Evolutionary conservation across 2,329 filamentous ascomycete genomes (phyloP), one percentile per base, ranked within the genome.

Genomic region (Alternaria sp.): DNA sequence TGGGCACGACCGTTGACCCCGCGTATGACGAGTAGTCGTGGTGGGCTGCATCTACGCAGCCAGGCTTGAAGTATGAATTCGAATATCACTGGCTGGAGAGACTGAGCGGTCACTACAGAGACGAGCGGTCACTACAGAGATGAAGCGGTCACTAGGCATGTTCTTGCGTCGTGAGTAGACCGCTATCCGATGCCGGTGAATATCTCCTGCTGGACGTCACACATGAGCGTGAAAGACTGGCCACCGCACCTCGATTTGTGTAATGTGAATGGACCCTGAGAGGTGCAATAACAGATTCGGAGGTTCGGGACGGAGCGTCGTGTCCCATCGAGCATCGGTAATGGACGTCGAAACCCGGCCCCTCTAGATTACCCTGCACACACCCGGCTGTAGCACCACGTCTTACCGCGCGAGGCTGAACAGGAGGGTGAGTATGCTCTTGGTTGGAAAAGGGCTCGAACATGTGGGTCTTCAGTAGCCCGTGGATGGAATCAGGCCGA

Each of bases 401-500:
- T 69, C 66, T 62, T 56, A 61, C 65, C 66, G 44, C 54, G 46
- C 63, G 62, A 68, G 69, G 71, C 69, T 71, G 71, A 63, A 61
- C 59, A 62, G 63, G 67, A 64, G 68, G 68, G 61, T 47, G 58
- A 61, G 56, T 59, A 47, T 54, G 64, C 46, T 57, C 52, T 57
- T 70, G 66, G 69, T 74, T 51, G 57, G 72, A 67, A 63, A 39
- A 20, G 60, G 54, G 44, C 26, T 61, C 54, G 59, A 65, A 65
- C 54, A 49, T 54, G 66, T 63, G 63, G 59, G 68, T 58, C 62
- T 60, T 59, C 62, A 62, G 62, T 67, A 39, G 59, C 65, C 67
- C 64, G 58, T 65, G 60, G 59, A 62, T 56, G 70, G 65, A 74
- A 73, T 54, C 57, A 63, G 65, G 62, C 73, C 68, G 70, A 73